Base-by-base conservation (phyloP, 352 stramenopile species). In the Stramenopiles sp. region DNA sequence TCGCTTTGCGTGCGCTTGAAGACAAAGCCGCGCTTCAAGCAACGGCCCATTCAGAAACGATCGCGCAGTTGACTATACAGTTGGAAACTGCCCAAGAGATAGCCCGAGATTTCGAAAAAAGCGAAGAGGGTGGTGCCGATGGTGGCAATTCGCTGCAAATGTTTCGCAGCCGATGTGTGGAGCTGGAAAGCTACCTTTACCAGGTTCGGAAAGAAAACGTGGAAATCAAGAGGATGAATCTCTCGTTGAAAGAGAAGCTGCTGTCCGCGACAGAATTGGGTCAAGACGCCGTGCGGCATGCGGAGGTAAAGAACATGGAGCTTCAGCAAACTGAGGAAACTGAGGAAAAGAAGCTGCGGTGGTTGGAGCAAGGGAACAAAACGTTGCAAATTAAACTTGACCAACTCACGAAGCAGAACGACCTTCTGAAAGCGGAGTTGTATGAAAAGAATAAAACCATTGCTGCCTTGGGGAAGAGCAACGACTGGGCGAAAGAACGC, bases 381-480 rank as follows among this genome's bases (percentile, higher is more conserved):
- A 53, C 12, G 25, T 25, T 53, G 12, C 43, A 53, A 12, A 53
- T 25, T 12, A 53, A 53, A 53, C 12, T 53, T 53, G 43, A 53
- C 12, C 43, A 53, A 53, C 43, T 53, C 12, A 18, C 43, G 12
- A 25, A 12, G 25, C 43, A 53, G 25, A 53, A 53, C 25, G 43
- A 53, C 25, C 43, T 53, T 12, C 43, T 53, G 25, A 53, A 53
- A 53, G 43, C 43, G 25, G 43, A 53, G 43, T 25, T 53, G 12
- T 53, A 53, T 53, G 43, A 53, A 53, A 53, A 53, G 25, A 53
- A 53, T 53, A 53, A 53, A 53, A 53, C 25, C 25, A 25, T 53
- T 53, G 43, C 43, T 18, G 25, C 12, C 43, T 12, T 25, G 12
- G 25, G 25, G 25, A 12, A 53, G 25, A 53, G 43, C 25, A 25